phyloP scores from a whole-genome alignment of 305 asterid genomes.

The Stenogyne calaminthoides region DNA sequence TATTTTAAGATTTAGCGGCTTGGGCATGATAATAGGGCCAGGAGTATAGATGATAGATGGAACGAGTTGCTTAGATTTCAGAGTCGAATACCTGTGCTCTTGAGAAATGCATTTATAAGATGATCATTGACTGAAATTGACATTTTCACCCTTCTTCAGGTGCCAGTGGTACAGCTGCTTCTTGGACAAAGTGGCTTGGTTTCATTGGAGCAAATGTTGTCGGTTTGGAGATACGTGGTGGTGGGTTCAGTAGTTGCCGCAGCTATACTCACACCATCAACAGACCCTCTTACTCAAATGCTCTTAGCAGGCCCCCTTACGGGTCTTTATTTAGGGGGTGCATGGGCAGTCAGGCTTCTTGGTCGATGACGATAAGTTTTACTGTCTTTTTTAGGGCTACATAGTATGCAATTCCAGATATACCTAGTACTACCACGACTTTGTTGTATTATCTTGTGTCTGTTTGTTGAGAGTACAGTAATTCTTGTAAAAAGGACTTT shows the following conservation, averaged over 20 bases:
- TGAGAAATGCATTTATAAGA: not conserved
- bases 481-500: constrained; percentile 10
- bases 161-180: constrained; percentile 90
- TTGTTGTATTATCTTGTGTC: constrained; percentile 9
- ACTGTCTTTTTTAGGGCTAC: not conserved
- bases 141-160: constrained; percentile 47
- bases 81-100: not conserved
- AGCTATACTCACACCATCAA: constrained; percentile 94
- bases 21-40: not conserved
- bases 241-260: constrained; percentile 97
- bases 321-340: constrained; percentile 86
- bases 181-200: constrained; percentile 93
- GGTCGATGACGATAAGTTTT: constrained; percentile 40
- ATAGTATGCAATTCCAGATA: not conserved
- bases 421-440: not conserved
- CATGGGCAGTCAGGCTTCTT: constrained; percentile 60
- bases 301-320: constrained; percentile 91
- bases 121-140: not conserved
- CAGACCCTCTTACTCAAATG: constrained; percentile 95
- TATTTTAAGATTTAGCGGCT: not conserved
- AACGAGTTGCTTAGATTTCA: not conserved
- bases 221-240: constrained; percentile 97
- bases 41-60: not conserved
- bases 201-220: constrained; percentile 88
- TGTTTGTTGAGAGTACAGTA: not conserved